Evolutionary conservation across 441 rosid genomes (phyloP).

Genomic region (Populus trichocarpa): DNA sequence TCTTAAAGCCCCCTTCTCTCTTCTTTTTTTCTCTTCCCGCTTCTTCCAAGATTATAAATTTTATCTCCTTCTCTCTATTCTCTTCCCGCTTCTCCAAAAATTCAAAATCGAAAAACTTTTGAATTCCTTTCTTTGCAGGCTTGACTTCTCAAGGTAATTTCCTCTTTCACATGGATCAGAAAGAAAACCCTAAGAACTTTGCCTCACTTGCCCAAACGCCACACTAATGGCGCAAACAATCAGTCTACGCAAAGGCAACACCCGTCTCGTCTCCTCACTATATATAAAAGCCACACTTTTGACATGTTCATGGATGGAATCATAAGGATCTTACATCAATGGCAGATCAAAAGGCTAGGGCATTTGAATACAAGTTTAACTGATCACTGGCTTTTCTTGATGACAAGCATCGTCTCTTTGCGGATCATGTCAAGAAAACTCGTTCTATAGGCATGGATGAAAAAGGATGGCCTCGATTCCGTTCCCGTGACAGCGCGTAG

Average conservation of each 20-base stretch:
- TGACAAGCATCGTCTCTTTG: constrained; percentile 72
- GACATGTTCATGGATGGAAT: not conserved
- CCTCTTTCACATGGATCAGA: too few relatives aligned
- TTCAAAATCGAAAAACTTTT: too few relatives aligned
- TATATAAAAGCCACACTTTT: not conserved
- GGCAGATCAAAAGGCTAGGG: not conserved
- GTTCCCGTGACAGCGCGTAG: constrained; percentile 30
- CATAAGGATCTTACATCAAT: too few relatives aligned
- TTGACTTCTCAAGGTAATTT: too few relatives aligned
- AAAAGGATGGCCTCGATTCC: constrained; percentile 30
- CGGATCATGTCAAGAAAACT: constrained; percentile 65
- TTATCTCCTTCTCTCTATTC: too few relatives aligned
- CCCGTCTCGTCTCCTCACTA: not conserved
- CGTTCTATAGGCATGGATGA: constrained; percentile 59
- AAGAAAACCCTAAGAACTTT: too few relatives aligned
- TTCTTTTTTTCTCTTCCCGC: too few relatives aligned
- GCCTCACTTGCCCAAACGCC: too few relatives aligned
- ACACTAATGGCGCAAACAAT: not conserved
- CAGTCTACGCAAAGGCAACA: not conserved
- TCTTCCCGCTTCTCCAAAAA: too few relatives aligned
- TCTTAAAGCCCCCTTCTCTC: too few relatives aligned
- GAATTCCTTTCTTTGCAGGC: too few relatives aligned
- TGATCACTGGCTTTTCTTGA: not conserved
- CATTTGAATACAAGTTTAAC: constrained; percentile 6
- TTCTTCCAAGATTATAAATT: too few relatives aligned